phyloP scores from a whole-genome alignment of 1,284 basidiomycete genomes.

The Athelia sp. region DNA sequence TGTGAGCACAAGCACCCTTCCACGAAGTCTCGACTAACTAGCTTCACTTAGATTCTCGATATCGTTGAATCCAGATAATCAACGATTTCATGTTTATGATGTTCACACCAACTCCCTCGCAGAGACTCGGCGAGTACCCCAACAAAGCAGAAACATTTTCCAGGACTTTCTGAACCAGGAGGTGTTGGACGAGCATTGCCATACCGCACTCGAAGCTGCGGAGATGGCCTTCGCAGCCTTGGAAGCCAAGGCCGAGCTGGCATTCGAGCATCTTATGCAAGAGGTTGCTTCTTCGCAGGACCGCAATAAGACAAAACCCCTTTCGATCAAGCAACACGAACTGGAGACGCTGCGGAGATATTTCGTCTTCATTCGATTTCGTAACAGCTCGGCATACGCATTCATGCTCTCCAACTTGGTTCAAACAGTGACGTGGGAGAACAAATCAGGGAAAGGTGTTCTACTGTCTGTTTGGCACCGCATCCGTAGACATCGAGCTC shows the following conservation, averaged over 20 bases:
- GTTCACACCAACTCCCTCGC: constrained; percentile 42
- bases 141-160: constrained; percentile 30
- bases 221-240: constrained; percentile 35
- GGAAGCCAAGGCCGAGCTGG: constrained; percentile 34
- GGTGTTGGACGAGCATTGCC: constrained; percentile 27
- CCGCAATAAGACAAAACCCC: constrained; percentile 11
- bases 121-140: constrained; percentile 33
- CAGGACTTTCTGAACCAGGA: constrained; percentile 31
- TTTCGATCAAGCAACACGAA: constrained; percentile 27
- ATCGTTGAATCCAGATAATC: constrained; percentile 19
- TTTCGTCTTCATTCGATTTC: constrained; percentile 48
- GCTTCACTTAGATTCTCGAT: constrained; percentile 4
- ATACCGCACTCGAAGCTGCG: constrained; percentile 29
- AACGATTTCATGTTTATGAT: constrained; percentile 47
- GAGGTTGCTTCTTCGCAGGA: constrained; percentile 14
- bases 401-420: constrained; percentile 22
- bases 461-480: constrained; percentile 13
- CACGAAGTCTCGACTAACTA: not conserved
- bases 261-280: constrained; percentile 29
- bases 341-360: constrained; percentile 39
- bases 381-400: constrained; percentile 43
- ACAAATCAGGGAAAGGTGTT: constrained; percentile 8
- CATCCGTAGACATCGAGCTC: constrained; percentile 21
- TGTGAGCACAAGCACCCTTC: constrained; percentile 17
- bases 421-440: constrained; percentile 10